Evolutionary conservation across 2,329 filamentous ascomycete genomes (phyloP).

Genomic region (Pseudocercospora musae): DNA sequence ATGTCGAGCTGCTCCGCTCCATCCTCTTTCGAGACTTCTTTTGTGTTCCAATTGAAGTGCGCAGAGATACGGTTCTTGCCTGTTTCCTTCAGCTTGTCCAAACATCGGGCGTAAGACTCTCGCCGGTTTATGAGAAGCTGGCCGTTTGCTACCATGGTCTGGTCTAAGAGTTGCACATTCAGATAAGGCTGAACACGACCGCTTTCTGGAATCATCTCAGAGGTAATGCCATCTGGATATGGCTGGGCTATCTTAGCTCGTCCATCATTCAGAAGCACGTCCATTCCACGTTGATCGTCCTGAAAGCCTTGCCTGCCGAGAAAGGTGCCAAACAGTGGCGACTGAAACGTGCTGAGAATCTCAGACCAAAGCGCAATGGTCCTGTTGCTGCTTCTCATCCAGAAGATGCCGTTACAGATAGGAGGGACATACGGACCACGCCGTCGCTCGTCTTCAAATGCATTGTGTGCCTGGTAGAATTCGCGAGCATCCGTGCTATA

Average conservation of each 20-base stretch:
- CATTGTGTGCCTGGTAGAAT: conserved; percentile 19
- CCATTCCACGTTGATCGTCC: conserved; percentile 18
- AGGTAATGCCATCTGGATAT: conserved; percentile 9
- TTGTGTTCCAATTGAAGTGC: conserved; percentile 15
- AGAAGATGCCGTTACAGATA: conserved; percentile 22
- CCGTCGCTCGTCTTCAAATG: conserved; percentile 15
- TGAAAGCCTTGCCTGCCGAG: conserved; percentile 5
- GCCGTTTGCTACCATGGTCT: conserved; percentile 15
- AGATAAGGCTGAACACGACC: not conserved
- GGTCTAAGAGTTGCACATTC: conserved; percentile 14
- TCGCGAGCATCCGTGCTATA: conserved; percentile 22
- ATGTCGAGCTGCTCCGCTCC: conserved; percentile 9
- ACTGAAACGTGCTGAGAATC: conserved; percentile 9
- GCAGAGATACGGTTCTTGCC: conserved; percentile 7
- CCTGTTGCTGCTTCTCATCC: conserved; percentile 13
- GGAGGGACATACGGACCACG: conserved; percentile 17
- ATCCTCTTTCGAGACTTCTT: conserved; percentile 8
- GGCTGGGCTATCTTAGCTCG: conserved; percentile 9
- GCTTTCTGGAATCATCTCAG: conserved; percentile 5
- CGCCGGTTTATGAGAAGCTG: conserved; percentile 14
- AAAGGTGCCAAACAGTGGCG: not conserved
- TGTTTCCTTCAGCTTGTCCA: not conserved
- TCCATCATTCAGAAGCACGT: conserved; percentile 18
- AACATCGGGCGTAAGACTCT: not conserved
- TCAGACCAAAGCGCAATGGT: conserved; percentile 15